A percentile compares a stretch with the other conserved stretches of the same genome.
Evolutionary conservation across 768 basidiomycete species (phyloP).

Genomic region (Cubamyces sp.): DNA sequence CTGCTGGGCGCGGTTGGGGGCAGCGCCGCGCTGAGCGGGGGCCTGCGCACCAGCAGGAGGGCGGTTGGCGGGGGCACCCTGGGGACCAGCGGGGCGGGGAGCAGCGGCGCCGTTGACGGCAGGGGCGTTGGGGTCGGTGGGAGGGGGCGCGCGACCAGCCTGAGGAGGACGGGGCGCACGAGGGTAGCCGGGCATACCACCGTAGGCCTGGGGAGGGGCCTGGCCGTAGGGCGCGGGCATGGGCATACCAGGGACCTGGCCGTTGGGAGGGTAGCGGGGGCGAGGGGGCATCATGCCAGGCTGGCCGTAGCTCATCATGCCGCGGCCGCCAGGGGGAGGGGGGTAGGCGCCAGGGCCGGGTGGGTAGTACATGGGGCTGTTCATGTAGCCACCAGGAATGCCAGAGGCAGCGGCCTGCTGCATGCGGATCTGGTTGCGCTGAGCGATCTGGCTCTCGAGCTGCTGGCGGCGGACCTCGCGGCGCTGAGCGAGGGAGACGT

Average conservation of each 20-base stretch:
- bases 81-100: conserved; percentile 68
- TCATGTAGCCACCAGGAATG: conserved; percentile 82
- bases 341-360: conserved; percentile 75
- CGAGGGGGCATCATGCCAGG: conserved; percentile 89
- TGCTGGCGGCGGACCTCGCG: conserved; percentile 98
- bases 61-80: conserved; percentile 53
- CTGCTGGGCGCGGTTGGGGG: conserved; percentile 38
- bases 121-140: conserved; percentile 65
- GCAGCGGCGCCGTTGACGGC: conserved; percentile 42
- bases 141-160: conserved; percentile 76
- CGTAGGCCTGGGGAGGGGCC: conserved; percentile 74
- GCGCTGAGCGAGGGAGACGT: conserved; percentile 97
- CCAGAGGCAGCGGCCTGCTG: conserved; percentile 93
- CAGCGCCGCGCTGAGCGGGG: conserved; percentile 46
- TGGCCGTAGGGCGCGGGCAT: conserved; percentile 74
- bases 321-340: conserved; percentile 72
- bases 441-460: conserved; percentile 97
- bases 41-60: conserved; percentile 51
- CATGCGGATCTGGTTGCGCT: conserved; percentile 96
- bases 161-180: conserved; percentile 64
- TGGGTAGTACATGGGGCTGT: conserved; percentile 86
- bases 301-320: conserved; percentile 80
- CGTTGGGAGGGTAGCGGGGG: conserved; percentile 78
- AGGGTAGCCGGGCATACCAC: conserved; percentile 69
- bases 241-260: conserved; percentile 77